Evolutionary conservation across 139 green algal species (phyloP), one percentile per base, ranked within the genome.

Genomic region (Spirogloea muscicola): DNA sequence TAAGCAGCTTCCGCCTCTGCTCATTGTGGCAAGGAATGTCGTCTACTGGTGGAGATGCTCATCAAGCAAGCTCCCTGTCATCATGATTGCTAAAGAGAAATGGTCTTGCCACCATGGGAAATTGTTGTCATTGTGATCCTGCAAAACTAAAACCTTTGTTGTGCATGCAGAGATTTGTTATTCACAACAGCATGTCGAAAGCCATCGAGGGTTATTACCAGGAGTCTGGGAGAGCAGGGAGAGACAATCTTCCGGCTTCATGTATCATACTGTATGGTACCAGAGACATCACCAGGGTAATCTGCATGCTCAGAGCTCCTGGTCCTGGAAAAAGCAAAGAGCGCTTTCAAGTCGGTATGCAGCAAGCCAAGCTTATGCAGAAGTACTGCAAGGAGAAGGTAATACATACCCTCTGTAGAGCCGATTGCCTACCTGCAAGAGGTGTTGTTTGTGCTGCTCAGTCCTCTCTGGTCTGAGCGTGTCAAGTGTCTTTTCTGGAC

Each of bases 161-260:
- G n/a, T n/a, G n/a, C n/a, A n/a, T 33, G 36, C 73, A 81, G 57
- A 46, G 84, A 6, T 88, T 87, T 69, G 84, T 88, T n/a, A 76
- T 88, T 38, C 84, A 88, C 64, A 84, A 85, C 72, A 78, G 25
- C n/a, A 73, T 87, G 25, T 58, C 71, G 21, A 86, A 88, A 58
- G 77, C 84, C 0, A 49, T 88, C 2, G 84, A 88, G 77, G 68
- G 44, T 27, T 88, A 86, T 62, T 84, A 88, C 42, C 75, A 88
- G 57, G 90, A 94, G 71, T 87, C 79, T 7, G 89, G 90, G 5
- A 77, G 90, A 9, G 87, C 87, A 25, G 89, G 89, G 21, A 76
- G 89, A 29, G 89, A 94, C 80, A 88, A 86, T 2, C 49, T 68
- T 38, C 82, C 84, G 3, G 63, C 79, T 3, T 70, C 86, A 34